Conservation (phyloP, 1,284 basidiomycete genomes). For the Abortiporus biennis region DNA sequence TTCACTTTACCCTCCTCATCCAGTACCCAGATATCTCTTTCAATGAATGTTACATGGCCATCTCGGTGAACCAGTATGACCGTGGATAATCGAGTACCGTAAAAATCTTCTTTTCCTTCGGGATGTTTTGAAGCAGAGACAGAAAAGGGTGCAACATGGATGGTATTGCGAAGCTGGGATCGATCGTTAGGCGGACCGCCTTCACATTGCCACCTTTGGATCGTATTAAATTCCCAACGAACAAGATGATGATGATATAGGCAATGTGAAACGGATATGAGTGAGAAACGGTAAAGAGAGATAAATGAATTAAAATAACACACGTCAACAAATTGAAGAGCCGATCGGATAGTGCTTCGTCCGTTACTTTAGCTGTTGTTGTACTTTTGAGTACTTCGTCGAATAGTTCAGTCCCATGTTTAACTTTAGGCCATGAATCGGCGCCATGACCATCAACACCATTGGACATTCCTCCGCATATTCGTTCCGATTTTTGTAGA, state of each 20-base stretch:
- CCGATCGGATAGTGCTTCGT: conserved; percentile 44
- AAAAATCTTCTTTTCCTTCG: conserved; percentile 24
- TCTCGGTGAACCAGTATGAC: conserved; percentile 59
- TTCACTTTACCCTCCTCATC: conserved; percentile 24
- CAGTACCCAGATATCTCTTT: conserved; percentile 63
- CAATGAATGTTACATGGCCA: conserved; percentile 60
- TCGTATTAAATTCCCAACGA: no score
- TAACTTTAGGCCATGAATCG: conserved; percentile 66
- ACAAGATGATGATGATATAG: conserved; percentile 11
- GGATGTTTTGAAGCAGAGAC: conserved; percentile 1
- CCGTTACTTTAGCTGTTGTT: conserved; percentile 34
- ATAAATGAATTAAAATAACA: conserved; percentile 25
- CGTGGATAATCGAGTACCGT: conserved; percentile 71
- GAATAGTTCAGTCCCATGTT: conserved; percentile 47
- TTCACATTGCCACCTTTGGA: conserved; percentile 9
- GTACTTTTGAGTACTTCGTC: conserved; percentile 31
- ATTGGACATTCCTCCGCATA: conserved; percentile 62
- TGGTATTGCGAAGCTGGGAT: conserved; percentile 51
- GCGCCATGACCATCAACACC: conserved; percentile 56
- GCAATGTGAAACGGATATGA: conserved; percentile 8
- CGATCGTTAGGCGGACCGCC: conserved; percentile 26
- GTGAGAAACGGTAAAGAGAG: background rate
- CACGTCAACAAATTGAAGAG: conserved; percentile 65
- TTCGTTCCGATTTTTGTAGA: conserved; percentile 41
- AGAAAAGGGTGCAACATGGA: conserved; percentile 42